phyloP scores from a whole-genome alignment of 345 rosid genomes.

The Rhodomyrtus tomentosa region DNA sequence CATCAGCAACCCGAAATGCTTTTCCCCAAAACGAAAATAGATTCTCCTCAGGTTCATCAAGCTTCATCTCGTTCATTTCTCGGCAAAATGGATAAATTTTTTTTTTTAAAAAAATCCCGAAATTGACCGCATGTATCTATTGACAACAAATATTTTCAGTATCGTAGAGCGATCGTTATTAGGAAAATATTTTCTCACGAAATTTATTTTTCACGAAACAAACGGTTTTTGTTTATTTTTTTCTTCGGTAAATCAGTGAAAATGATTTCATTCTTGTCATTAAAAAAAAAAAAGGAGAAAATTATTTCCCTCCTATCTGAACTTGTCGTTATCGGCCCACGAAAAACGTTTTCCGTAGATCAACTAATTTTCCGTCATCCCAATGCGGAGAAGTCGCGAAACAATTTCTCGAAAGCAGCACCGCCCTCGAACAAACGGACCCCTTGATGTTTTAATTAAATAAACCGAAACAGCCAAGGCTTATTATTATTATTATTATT shows the following conservation, averaged over 20 bases:
- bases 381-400: background rate
- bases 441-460: background rate
- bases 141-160: too few relatives aligned
- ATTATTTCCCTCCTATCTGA: background rate
- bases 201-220: accelerated
- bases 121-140: too few relatives aligned
- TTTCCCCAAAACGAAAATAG: background rate
- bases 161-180: too few relatives aligned
- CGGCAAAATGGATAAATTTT: too few relatives aligned
- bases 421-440: background rate
- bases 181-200: accelerated
- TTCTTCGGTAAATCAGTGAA: background rate
- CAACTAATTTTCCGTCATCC: background rate
- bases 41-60: background rate
- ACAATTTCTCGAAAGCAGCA: background rate
- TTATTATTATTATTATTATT: background rate
- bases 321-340: background rate
- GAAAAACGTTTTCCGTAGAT: accelerated
- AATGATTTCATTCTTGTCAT: accelerated
- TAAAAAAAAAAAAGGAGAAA: too few relatives aligned
- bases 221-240: background rate
- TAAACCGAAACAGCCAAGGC: background rate
- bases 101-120: too few relatives aligned
- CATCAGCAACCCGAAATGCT: background rate
- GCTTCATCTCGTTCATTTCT: background rate